Evolutionary conservation across 441 rosid genomes (phyloP).

Genomic region (Erodium moschatum): DNA sequence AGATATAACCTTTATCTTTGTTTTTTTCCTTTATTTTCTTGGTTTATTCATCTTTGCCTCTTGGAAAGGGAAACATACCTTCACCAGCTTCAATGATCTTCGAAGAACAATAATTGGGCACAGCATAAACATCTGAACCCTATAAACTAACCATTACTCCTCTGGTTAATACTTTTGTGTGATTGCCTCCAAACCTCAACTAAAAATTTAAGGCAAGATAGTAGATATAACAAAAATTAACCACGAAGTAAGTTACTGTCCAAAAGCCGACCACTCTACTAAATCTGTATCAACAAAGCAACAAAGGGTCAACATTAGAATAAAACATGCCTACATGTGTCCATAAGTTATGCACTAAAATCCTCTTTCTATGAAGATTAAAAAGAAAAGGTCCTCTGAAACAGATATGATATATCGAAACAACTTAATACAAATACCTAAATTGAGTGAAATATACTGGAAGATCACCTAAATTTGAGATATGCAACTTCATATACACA

Average conservation of each 20-base stretch:
- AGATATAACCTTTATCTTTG: background rate
- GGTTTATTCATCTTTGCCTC: slow-evolving; percentile 1
- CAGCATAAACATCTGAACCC: slow-evolving; percentile 22
- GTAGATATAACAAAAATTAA: slow-evolving; percentile 21
- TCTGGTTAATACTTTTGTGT: slow-evolving; percentile 21
- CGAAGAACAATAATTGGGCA: slow-evolving; percentile 16
- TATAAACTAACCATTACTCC: slow-evolving; percentile 27
- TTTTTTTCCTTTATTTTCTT: slow-evolving; percentile 2
- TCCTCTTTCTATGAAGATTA: slow-evolving; percentile 16
- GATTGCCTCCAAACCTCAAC: slow-evolving; percentile 32
- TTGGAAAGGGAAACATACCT: slow-evolving; percentile 36
- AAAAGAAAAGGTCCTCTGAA: background rate
- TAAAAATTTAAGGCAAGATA: slow-evolving; percentile 31
- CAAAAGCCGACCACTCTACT: slow-evolving; percentile 27
- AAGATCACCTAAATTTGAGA: slow-evolving; percentile 24
- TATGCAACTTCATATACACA: slow-evolving; percentile 31
- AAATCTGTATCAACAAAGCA: slow-evolving; percentile 39
- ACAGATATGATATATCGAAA: slow-evolving; percentile 16
- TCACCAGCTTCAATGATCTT: slow-evolving; percentile 27
- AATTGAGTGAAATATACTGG: slow-evolving; percentile 22
- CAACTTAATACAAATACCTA: slow-evolving; percentile 26
- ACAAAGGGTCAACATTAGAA: slow-evolving; percentile 29
- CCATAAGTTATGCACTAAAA: slow-evolving; percentile 20
- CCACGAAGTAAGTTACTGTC: slow-evolving; percentile 27
- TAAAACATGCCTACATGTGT: slow-evolving; percentile 12